Percentiles rank a stretch among this genome's conserved stretches.
These are phyloP conservation scores for Solanum raphanifolium DNA, from an alignment of 257 asterid genomes.

Conservation along the genomic window DNA sequence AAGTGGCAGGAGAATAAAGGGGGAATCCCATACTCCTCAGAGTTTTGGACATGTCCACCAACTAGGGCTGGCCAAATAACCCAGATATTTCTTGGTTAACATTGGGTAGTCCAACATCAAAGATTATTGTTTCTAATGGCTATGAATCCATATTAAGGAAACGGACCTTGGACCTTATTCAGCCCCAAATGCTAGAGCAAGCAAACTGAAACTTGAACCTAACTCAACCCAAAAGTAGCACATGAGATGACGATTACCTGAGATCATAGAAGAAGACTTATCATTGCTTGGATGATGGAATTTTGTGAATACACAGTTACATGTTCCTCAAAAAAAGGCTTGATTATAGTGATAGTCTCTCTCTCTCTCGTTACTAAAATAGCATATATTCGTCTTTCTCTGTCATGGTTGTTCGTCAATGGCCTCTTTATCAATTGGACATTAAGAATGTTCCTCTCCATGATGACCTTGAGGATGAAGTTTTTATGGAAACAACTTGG, in stretches of 20 bases:
- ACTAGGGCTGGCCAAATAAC: not conserved
- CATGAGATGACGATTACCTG: not conserved
- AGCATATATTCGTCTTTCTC: not conserved
- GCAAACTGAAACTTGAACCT: not conserved
- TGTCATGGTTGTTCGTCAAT: not conserved
- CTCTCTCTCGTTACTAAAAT: not conserved
- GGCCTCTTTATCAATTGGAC: not conserved
- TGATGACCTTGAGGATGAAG: not conserved
- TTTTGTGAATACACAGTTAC: no score
- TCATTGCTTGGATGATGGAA: no score
- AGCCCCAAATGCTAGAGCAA: not conserved
- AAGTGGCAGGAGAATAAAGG: not conserved
- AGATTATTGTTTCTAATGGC: not conserved
- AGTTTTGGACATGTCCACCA: not conserved
- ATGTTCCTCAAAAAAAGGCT: not conserved
- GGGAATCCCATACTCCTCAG: not conserved
- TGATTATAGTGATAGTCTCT: not conserved
- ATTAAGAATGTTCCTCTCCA: not conserved
- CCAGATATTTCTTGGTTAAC: not conserved
- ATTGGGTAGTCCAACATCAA: not conserved
- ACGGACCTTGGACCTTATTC: not conserved
- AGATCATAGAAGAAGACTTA: not conserved
- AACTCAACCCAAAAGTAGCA: not conserved
- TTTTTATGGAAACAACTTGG: not conserved
- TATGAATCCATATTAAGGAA: not conserved